Conservation (phyloP, 768 basidiomycete genomes). For the Lactifluus rugatus region DNA sequence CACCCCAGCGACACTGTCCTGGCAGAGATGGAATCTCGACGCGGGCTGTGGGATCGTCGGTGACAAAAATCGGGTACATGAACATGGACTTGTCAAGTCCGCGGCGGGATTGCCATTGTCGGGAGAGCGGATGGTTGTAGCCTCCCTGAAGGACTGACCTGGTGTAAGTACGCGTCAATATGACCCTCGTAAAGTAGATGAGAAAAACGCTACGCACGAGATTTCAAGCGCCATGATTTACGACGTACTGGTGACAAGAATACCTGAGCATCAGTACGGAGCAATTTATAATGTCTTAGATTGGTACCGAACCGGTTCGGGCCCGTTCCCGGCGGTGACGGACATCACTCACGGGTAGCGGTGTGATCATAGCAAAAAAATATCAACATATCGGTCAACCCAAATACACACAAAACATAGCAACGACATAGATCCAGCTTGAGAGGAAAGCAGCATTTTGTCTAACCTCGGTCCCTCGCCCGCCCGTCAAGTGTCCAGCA, state of each 20-base stretch:
- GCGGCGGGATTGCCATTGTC: conserved; percentile 78
- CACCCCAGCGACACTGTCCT: conserved; percentile 87
- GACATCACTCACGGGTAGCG: no score
- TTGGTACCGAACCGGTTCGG: neutral
- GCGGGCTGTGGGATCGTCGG: conserved; percentile 83
- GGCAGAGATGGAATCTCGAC: conserved; percentile 71
- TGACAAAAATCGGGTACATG: conserved; percentile 99
- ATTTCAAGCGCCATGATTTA: conserved; percentile 14
- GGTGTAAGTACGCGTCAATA: neutral
- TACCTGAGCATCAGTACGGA: no score
- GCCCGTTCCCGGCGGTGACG: neutral
- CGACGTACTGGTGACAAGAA: neutral
- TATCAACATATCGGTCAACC: neutral
- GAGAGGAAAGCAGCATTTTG: no score
- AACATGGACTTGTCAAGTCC: conserved; percentile 85
- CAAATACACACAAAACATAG: neutral
- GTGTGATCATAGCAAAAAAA: no score
- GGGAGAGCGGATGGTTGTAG: conserved; percentile 83
- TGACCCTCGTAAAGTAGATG: no score
- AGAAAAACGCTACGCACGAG: conserved; percentile 8
- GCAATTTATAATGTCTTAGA: neutral
- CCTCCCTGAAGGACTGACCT: conserved; percentile 86
- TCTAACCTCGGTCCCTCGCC: no score
- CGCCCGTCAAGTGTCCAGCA: neutral
- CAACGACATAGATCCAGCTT: neutral